Conservation (phyloP, 306 rosid species). For the Cercis canadensis region DNA sequence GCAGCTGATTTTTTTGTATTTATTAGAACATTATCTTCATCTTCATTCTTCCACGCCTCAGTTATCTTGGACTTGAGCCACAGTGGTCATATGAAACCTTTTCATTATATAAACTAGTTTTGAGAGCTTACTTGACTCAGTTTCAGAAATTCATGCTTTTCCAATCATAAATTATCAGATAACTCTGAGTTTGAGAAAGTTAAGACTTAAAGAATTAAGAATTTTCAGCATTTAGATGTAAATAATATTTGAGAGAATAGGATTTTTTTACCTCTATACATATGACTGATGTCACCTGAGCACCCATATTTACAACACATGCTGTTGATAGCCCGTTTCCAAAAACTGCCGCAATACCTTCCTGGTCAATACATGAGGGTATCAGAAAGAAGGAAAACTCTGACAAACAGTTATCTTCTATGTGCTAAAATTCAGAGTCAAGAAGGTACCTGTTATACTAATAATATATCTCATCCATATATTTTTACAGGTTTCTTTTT, state of each 20-base stretch:
- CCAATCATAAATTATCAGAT: no score
- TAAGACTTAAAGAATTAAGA: no score
- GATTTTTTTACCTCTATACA: slow-evolving; percentile 81
- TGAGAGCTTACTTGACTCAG: no score
- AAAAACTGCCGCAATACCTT: slow-evolving; percentile 94
- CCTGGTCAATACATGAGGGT: slow-evolving; percentile 61
- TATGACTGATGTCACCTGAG: slow-evolving; percentile 89
- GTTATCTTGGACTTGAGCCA: no score
- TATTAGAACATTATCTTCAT: no score
- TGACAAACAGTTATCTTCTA: slow-evolving; percentile 14
- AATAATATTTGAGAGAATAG: not conserved
- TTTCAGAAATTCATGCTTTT: no score
- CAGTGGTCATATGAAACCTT: no score
- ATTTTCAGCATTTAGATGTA: no score
- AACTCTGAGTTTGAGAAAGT: no score
- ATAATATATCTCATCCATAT: not conserved
- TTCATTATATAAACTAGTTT: no score
- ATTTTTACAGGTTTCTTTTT: not conserved
- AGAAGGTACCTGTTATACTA: not conserved
- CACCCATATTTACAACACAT: slow-evolving; percentile 90
- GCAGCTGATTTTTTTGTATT: not conserved
- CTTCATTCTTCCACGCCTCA: not conserved
- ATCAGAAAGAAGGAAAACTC: slow-evolving; percentile 37
- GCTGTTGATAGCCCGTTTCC: slow-evolving; percentile 97
- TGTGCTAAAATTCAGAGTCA: slow-evolving; percentile 18